Conservation (phyloP, 805 yeast genomes). For the Candida caryicola region DNA sequence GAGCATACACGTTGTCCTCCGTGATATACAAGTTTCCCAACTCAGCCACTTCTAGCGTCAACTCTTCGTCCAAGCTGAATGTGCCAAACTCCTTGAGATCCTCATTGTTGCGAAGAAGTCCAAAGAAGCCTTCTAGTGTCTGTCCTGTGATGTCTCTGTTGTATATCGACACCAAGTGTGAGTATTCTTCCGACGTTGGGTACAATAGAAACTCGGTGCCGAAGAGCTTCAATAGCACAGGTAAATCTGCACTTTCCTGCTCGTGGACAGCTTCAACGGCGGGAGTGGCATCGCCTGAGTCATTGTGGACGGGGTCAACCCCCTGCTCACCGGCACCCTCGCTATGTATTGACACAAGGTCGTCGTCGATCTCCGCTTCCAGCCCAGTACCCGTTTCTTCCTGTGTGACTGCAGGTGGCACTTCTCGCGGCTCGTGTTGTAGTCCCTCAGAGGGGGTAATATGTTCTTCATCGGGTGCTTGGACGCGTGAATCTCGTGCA, state of each 20-base stretch:
- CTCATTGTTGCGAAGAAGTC: constrained; percentile 23
- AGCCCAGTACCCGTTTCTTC: too few relatives aligned
- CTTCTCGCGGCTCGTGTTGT: too few relatives aligned
- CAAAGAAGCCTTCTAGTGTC: constrained; percentile 26
- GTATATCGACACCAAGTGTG: constrained; percentile 26
- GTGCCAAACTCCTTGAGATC: constrained; percentile 24
- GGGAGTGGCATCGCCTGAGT: too few relatives aligned
- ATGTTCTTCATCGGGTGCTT: too few relatives aligned
- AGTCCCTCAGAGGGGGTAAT: too few relatives aligned
- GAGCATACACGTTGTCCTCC: constrained; percentile 30
- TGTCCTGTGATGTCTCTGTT: constrained; percentile 17
- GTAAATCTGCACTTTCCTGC: constrained; percentile 6
- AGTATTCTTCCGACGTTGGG: constrained; percentile 18
- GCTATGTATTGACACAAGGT: too few relatives aligned
- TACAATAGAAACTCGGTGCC: constrained; percentile 27
- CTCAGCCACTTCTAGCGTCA: constrained; percentile 27
- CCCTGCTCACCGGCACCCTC: too few relatives aligned
- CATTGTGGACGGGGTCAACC: too few relatives aligned
- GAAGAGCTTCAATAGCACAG: constrained; percentile 22
- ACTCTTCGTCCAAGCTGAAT: constrained; percentile 25
- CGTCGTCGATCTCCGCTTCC: too few relatives aligned
- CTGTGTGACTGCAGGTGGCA: too few relatives aligned
- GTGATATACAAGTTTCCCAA: constrained; percentile 24
- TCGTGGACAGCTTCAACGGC: not conserved
- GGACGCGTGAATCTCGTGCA: too few relatives aligned